Percentiles rank a stretch among this genome's conserved stretches.
phyloP scores from a whole-genome alignment of 257 asterid genomes.

The Salvia miltiorrhiza region DNA sequence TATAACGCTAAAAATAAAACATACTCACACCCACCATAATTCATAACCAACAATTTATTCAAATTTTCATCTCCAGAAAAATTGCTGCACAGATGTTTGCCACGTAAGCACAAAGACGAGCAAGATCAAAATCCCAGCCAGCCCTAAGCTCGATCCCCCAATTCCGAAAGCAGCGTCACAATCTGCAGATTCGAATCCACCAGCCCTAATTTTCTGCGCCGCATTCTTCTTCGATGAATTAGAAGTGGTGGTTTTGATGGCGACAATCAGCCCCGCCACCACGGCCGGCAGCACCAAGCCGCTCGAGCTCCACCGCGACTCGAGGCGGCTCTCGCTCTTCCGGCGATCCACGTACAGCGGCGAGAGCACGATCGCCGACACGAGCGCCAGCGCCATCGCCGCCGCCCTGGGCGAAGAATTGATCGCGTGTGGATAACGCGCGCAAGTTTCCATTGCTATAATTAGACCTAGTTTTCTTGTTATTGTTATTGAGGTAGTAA shows the following conservation, averaged over 20 bases:
- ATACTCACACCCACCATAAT: background rate
- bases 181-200: constrained; percentile 8
- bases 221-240: no score
- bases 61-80: constrained; percentile 45
- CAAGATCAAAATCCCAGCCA: constrained; percentile 60
- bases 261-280: constrained; percentile 61
- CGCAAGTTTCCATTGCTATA: constrained; percentile 40
- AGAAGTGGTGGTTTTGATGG: constrained; percentile 60
- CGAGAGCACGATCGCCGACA: constrained; percentile 59
- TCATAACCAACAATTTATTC: background rate
- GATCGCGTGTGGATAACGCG: constrained; percentile 16
- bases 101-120: constrained; percentile 57
- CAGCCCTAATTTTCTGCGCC: background rate
- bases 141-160: constrained; percentile 68
- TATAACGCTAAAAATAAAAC: background rate
- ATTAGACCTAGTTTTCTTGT: constrained; percentile 27
- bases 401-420: constrained; percentile 62
- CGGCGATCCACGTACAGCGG: constrained; percentile 48
- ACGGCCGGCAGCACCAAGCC: constrained; percentile 57
- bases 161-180: constrained; percentile 25
- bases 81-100: constrained; percentile 50
- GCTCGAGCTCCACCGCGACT: constrained; percentile 60
- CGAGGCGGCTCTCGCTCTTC: constrained; percentile 33
- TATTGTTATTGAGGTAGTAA: background rate
- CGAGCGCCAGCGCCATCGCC: constrained; percentile 64